Evolutionary conservation across 805 yeast species (phyloP), one percentile per base, ranked within the genome.

Genomic region (Metschnikowia matae): DNA sequence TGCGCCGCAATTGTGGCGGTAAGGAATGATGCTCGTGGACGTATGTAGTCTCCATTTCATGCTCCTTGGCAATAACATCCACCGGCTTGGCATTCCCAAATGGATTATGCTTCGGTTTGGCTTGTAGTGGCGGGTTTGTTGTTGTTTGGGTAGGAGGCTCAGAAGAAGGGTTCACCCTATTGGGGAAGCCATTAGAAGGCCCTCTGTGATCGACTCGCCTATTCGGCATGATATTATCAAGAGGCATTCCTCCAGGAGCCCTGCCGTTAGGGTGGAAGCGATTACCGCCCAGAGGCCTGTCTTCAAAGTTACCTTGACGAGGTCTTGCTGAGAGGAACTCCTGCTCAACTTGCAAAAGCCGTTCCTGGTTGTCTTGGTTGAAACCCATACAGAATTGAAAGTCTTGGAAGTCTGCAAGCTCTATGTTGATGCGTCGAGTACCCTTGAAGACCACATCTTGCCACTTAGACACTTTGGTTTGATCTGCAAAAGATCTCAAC

Each of bases 51-150:
- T 85, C 91, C 20, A 85, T 68, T 59, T 86, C 92, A 42, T 75
- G 68, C 56, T 80, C 82, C 56, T 80, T 83, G 23, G 87, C 74
- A 20, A 83, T 71, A 2, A 86, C 81, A 64, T 89, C 96, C 5
- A 89, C 92, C 1, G 96, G 96, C 67, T 82, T 87, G 1, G 96
- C 96, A 4, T 79, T 71, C 0, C 96, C 96, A 70, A 89, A 89
- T 4, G 96, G 94, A 62, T 82, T 87, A 0, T 78, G 54, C 58
- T 79, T 83, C 3, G 72, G 67, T 21, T 18, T 42, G 33, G 38
- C 20, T 42, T 42, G 37, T 32, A 42, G 38, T 20, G 45, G 37
- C 3, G 31, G 31, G 21, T 15, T 42, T n/a, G 38, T 10, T 14
- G 21, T 8, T 13, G n/a, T 21, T 42, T 42, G 45, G n/a, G 20